phyloP scores from a whole-genome alignment of 202 grass and related monocot species.

The Schoenoplectus tabernaemontani region DNA sequence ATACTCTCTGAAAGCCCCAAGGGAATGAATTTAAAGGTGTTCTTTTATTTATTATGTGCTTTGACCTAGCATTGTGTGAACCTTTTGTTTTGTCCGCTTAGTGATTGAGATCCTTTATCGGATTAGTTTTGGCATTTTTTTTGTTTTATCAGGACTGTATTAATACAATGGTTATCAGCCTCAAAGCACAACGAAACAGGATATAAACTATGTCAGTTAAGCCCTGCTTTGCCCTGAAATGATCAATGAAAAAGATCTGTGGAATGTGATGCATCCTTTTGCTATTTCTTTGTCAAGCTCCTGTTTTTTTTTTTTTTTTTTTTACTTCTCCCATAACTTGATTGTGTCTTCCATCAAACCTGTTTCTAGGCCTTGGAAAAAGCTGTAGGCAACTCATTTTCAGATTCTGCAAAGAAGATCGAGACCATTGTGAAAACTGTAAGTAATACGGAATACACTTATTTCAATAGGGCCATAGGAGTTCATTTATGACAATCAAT shows the following conservation, averaged over 20 bases:
- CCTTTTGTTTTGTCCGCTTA: neutral
- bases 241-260: neutral
- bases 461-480: constrained; percentile 2
- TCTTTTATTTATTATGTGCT: constrained; percentile 1
- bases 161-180: neutral
- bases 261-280: neutral
- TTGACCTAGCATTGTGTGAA: neutral
- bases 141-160: neutral
- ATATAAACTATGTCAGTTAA: neutral
- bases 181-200: neutral
- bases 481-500: neutral
- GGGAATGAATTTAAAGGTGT: constrained; percentile 87
- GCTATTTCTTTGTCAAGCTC: neutral
- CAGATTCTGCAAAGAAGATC: constrained; percentile 64
- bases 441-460: constrained; percentile 35
- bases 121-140: neutral
- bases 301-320: no score
- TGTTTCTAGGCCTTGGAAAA: constrained; percentile 79
- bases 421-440: constrained; percentile 75
- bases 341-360: neutral
- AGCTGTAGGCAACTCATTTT: constrained; percentile 60
- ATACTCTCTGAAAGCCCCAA: constrained; percentile 73
- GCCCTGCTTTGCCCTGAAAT: neutral
- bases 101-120: neutral
- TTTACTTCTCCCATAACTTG: neutral